phyloP scores from a whole-genome alignment of 2,329 filamentous ascomycete genomes.

The Hymenoscyphus occultus region DNA sequence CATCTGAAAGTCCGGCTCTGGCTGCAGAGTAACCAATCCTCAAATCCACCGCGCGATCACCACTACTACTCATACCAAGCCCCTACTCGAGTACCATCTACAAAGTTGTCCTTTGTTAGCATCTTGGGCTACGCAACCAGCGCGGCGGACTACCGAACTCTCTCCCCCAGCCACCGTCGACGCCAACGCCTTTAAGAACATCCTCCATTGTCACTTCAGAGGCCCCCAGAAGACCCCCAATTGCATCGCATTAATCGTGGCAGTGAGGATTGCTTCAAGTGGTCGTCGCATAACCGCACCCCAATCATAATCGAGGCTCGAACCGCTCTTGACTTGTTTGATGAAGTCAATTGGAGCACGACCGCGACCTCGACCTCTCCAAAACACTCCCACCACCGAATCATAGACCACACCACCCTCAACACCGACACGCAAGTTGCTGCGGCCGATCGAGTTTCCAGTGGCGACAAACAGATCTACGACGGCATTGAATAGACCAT shows the following conservation, averaged over 20 bases:
- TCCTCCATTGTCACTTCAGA: not conserved
- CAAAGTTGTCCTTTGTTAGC: not conserved
- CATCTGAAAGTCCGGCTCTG: too few relatives aligned
- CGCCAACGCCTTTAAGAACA: not conserved
- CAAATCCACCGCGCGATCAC: too few relatives aligned
- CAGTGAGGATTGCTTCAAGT: not conserved
- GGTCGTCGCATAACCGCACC: conserved; percentile 1
- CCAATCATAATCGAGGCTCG: not conserved
- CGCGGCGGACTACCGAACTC: not conserved
- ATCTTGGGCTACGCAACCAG: not conserved
- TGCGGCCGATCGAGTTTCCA: not conserved
- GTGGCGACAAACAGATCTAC: not conserved
- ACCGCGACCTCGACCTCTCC: not conserved
- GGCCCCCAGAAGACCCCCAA: not conserved
- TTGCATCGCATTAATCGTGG: not conserved
- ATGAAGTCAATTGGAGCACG: not conserved
- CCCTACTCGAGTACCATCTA: not conserved
- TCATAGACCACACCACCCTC: conserved; percentile 1
- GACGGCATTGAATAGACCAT: not conserved
- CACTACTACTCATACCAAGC: too few relatives aligned
- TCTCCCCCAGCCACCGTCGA: not conserved
- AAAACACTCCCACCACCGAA: not conserved
- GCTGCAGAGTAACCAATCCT: too few relatives aligned
- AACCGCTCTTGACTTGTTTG: conserved; percentile 7
- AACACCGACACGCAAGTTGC: conserved; percentile 5